Evolutionary conservation across 352 stramenopile genomes (phyloP).

Genomic region (Phytopythium ostracodes): DNA sequence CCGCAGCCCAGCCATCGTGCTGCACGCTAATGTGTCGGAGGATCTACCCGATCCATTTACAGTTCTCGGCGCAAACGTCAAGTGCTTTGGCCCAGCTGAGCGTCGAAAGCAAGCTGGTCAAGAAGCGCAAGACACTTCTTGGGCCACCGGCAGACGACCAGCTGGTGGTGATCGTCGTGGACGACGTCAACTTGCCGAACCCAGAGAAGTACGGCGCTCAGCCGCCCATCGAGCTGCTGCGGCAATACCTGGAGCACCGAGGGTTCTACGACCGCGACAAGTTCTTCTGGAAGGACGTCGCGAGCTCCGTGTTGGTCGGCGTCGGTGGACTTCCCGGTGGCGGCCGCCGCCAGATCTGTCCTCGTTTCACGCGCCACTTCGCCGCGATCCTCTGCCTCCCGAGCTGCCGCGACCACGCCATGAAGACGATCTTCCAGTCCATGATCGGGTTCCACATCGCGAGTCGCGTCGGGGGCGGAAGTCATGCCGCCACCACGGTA

Average conservation of each 20-base stretch:
- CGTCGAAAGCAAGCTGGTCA: constrained; percentile 88
- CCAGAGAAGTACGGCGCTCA: constrained; percentile 70
- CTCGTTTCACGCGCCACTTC: constrained; percentile 71
- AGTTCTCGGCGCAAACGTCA: constrained; percentile 87
- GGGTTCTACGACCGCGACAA: constrained; percentile 82
- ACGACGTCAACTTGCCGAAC: constrained; percentile 91
- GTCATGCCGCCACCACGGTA: constrained; percentile 9
- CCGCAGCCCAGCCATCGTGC: neutral
- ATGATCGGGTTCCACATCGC: constrained; percentile 71
- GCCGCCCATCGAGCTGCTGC: constrained; percentile 72
- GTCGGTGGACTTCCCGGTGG: constrained; percentile 57
- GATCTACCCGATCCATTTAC: constrained; percentile 52
- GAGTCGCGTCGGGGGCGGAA: constrained; percentile 7
- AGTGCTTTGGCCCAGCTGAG: constrained; percentile 76
- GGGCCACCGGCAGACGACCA: constrained; percentile 74
- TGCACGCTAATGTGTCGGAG: constrained; percentile 7
- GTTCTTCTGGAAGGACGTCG: constrained; percentile 81
- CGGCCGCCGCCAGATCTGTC: constrained; percentile 48
- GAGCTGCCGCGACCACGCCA: constrained; percentile 59
- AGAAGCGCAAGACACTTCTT: constrained; percentile 91
- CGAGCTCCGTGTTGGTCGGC: constrained; percentile 59
- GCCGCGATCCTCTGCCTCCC: constrained; percentile 64
- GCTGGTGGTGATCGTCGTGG: constrained; percentile 81
- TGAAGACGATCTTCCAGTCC: constrained; percentile 87
- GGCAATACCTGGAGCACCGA: constrained; percentile 62